phyloP scores from a whole-genome alignment of 2,329 filamentous ascomycete species.

The Dichotomopilus funicola region DNA sequence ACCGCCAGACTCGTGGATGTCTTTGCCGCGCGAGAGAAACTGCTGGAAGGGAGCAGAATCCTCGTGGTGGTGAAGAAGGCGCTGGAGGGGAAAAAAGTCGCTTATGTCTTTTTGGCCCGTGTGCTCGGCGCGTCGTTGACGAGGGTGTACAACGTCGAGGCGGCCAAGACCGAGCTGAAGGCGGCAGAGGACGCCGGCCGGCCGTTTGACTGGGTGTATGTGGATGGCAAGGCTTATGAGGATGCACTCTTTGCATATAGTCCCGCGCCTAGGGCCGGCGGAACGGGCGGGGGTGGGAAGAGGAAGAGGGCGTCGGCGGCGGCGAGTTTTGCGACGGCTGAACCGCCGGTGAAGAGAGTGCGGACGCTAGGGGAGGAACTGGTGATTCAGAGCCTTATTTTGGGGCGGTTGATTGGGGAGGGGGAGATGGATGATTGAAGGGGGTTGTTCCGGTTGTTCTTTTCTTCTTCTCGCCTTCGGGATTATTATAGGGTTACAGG shows the following conservation, averaged over 20 bases:
- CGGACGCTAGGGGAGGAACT: slow-evolving; percentile 76
- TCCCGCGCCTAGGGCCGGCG: neutral
- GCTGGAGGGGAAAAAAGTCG: slow-evolving; percentile 50
- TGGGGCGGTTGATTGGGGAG: slow-evolving; percentile 69
- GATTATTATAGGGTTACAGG: neutral
- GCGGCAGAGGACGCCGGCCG: slow-evolving; percentile 41
- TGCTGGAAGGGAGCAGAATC: slow-evolving; percentile 60
- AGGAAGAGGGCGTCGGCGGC: slow-evolving; percentile 30
- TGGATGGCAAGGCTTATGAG: slow-evolving; percentile 54
- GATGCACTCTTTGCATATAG: slow-evolving; percentile 24
- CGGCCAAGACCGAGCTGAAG: slow-evolving; percentile 55
- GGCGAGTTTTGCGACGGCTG: slow-evolving; percentile 16
- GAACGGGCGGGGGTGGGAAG: slow-evolving; percentile 15
- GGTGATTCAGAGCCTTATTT: slow-evolving; percentile 85
- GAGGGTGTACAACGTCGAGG: slow-evolving; percentile 57
- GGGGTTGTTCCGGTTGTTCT: neutral
- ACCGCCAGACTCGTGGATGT: slow-evolving; percentile 51
- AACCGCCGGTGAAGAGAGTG: slow-evolving; percentile 44
- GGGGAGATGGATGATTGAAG: slow-evolving; percentile 35
- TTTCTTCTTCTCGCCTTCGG: neutral
- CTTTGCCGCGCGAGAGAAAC: slow-evolving; percentile 52
- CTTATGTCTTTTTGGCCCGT: slow-evolving; percentile 74
- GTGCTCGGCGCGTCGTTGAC: slow-evolving; percentile 69
- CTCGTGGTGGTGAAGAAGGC: slow-evolving; percentile 66
- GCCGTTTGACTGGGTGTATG: slow-evolving; percentile 71